Evolutionary conservation across 768 basidiomycete genomes (phyloP).

Genomic region (Neoboletus brunneissimus): DNA sequence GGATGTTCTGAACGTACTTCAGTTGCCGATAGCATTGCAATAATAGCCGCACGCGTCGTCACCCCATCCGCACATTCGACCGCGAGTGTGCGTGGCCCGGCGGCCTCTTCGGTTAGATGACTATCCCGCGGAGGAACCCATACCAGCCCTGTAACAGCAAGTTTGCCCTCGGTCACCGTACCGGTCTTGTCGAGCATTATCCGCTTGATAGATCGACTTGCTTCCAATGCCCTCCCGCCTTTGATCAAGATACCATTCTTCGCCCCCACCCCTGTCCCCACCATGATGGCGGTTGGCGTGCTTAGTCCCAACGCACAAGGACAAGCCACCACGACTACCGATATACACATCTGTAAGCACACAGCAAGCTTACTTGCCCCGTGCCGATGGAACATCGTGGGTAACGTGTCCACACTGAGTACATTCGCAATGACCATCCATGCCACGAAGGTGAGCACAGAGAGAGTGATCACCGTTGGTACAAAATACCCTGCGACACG

Average conservation of each 20-base stretch:
- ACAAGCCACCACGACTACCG: slow-evolving; percentile 96
- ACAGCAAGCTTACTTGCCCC: slow-evolving; percentile 86
- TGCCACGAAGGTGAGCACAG: slow-evolving; percentile 71
- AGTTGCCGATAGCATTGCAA: slow-evolving; percentile 81
- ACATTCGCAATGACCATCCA: slow-evolving; percentile 79
- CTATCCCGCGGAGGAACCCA: slow-evolving; percentile 58
- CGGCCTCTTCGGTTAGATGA: slow-evolving; percentile 15
- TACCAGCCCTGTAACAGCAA: slow-evolving; percentile 69
- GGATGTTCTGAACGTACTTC: slow-evolving; percentile 96
- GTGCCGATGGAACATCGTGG: slow-evolving; percentile 78
- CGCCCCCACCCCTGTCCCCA: slow-evolving; percentile 96
- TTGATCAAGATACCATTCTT: slow-evolving; percentile 98
- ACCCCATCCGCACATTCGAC: slow-evolving; percentile 55
- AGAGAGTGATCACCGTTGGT: slow-evolving; percentile 82
- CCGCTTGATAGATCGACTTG: slow-evolving; percentile 74
- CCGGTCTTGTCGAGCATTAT: slow-evolving; percentile 97
- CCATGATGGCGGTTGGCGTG: slow-evolving; percentile 99
- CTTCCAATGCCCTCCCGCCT: slow-evolving; percentile 91
- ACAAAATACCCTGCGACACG: slow-evolving; percentile 94
- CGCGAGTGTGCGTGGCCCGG: slow-evolving; percentile 12
- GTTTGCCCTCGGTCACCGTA: slow-evolving; percentile 93
- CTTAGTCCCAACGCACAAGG: slow-evolving; percentile 95
- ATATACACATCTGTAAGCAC: slow-evolving; percentile 95
- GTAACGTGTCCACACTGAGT: slow-evolving; percentile 57
- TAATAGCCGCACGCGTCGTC: slow-evolving; percentile 55